phyloP scores from a whole-genome alignment of 73 alveolate species.

The Breviolum minutum region DNA sequence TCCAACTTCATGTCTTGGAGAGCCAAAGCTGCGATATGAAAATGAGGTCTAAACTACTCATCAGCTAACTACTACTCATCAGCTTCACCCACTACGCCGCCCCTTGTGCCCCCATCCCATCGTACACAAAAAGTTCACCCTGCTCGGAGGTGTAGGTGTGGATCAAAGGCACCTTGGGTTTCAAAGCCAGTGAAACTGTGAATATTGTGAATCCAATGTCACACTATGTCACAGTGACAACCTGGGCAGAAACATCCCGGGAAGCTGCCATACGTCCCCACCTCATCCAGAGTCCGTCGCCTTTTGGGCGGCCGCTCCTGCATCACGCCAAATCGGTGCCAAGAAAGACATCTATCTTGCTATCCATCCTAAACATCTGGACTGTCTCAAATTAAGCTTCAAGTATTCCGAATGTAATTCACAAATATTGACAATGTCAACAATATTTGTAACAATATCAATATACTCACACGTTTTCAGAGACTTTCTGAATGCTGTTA shows the following conservation, averaged over 20 bases:
- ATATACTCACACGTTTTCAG: background rate
- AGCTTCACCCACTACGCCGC: too few species aligned
- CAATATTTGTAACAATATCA: too few species aligned
- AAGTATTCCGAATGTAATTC: background rate
- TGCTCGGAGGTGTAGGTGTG: slow-evolving; percentile 64
- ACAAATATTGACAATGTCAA: background rate
- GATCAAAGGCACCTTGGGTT: slow-evolving; percentile 31
- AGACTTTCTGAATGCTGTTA: background rate
- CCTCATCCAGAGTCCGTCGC: slow-evolving; percentile 54
- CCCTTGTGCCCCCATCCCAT: too few species aligned
- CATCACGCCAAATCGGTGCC: background rate
- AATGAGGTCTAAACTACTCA: too few species aligned
- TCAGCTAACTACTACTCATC: too few species aligned
- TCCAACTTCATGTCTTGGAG: too few species aligned
- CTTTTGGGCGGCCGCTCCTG: slow-evolving; percentile 57
- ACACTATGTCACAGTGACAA: too few species aligned
- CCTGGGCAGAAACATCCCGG: too few species aligned
- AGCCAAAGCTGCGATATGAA: background rate
- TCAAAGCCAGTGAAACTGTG: too few species aligned
- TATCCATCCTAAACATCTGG: background rate
- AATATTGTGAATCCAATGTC: too few species aligned
- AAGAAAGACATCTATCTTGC: background rate
- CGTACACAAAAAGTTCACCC: slow-evolving; percentile 69
- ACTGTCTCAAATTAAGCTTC: background rate
- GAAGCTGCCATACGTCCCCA: too few species aligned